Conservation (phyloP, 1,284 basidiomycete species). For the Apiotrichum domesticum region DNA sequence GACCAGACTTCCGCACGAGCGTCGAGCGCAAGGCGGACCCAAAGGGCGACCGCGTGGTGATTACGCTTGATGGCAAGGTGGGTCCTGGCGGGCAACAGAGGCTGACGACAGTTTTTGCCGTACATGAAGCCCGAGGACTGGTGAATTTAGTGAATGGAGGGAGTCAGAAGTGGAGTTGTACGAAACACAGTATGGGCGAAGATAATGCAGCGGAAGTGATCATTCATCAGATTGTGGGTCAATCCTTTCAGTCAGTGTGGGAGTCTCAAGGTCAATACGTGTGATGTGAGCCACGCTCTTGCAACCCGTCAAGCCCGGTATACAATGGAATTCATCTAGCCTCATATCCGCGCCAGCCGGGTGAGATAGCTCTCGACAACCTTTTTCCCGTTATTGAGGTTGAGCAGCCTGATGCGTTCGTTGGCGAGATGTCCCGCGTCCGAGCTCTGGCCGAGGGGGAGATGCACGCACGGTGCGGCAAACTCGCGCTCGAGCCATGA, state of each 20-base stretch:
- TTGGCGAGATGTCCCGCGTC: conserved; percentile 48
- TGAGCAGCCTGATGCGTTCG: conserved; percentile 47
- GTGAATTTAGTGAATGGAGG: too few relatives aligned
- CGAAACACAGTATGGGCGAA: too few relatives aligned
- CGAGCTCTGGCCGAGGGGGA: conserved; percentile 42
- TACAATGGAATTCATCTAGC: too few relatives aligned
- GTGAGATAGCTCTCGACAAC: conserved; percentile 43
- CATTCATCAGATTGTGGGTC: too few relatives aligned
- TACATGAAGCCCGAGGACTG: not conserved
- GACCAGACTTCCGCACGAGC: conserved; percentile 59
- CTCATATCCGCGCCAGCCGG: conserved; percentile 22
- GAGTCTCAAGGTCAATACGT: too few relatives aligned
- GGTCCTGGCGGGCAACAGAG: not conserved
- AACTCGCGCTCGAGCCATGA: conserved; percentile 91
- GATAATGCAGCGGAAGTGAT: too few relatives aligned
- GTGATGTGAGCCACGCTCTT: too few relatives aligned
- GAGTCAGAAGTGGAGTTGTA: too few relatives aligned
- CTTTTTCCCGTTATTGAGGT: conserved; percentile 46
- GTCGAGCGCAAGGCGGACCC: conserved; percentile 69
- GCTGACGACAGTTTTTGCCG: not conserved
- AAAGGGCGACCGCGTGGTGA: conserved; percentile 71
- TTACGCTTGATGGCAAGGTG: conserved; percentile 70
- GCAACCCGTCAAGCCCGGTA: too few relatives aligned
- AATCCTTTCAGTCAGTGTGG: too few relatives aligned
- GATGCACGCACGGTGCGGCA: conserved; percentile 47